Evolutionary conservation across 768 basidiomycete species (phyloP).

Genomic region (Leucocoprinus birnbaumii): DNA sequence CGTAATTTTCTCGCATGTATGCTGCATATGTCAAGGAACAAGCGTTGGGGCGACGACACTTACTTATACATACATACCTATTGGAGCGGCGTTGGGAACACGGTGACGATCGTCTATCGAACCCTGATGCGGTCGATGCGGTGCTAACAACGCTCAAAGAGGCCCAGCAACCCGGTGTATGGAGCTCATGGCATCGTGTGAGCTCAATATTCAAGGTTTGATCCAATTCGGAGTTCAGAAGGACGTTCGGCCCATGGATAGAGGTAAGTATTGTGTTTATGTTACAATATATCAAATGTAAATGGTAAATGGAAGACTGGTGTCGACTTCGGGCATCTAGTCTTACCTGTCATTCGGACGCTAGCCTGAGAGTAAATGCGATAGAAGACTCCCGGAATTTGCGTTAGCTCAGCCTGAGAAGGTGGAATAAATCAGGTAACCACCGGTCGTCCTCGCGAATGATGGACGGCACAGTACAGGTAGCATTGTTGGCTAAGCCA

Average conservation of each 20-base stretch:
- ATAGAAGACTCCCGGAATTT: conserved; percentile 8
- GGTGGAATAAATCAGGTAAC: conserved; percentile 7
- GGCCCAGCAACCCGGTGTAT: conserved; percentile 2
- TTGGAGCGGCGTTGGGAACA: conserved; percentile 1
- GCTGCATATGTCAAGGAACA: conserved; percentile 4
- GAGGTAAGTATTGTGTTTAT: conserved; percentile 5
- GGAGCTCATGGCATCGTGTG: conserved; percentile 8
- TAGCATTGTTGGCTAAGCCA: neutral
- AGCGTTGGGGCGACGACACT: neutral
- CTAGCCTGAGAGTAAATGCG: conserved; percentile 1
- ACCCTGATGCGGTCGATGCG: neutral
- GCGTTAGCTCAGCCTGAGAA: conserved; percentile 2
- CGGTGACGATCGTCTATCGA: neutral
- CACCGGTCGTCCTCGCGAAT: neutral
- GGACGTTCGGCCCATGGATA: neutral
- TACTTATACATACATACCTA: neutral
- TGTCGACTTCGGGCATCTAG: conserved; percentile 10
- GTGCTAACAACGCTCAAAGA: neutral
- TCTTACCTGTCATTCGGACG: neutral
- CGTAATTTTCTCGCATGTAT: neutral
- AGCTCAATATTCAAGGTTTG: conserved; percentile 5
- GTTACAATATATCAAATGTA: conserved; percentile 13
- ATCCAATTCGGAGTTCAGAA: conserved; percentile 9
- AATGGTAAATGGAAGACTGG: neutral
- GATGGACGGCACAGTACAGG: conserved; percentile 2